Evolutionary conservation across 2,329 filamentous ascomycete species (phyloP), one percentile per base, ranked within the genome.

Genomic region (Tothia fuscella): DNA sequence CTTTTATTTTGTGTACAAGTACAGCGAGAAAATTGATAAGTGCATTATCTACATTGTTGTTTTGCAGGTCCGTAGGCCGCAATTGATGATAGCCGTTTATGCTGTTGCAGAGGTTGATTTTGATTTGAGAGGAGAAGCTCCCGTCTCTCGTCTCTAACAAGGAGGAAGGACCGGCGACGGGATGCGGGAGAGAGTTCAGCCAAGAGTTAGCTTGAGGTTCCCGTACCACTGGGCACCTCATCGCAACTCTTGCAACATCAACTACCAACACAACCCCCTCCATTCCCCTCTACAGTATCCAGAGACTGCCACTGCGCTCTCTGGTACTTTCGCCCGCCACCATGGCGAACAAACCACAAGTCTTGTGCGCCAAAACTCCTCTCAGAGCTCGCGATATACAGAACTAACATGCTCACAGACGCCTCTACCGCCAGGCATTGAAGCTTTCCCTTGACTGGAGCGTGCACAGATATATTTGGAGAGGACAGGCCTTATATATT

Each of bases 391-490:
- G 12, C 36, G 13, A 30, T 20, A 13, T 13, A n/a, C 22, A 26
- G n/a, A 39, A 14, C 26, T 25, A 49, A 38, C 25, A n/a, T 2
- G 17, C 17, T 12, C 36, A 46, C 57, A 79, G 77, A 51, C 71
- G 70, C 48, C 80, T 98, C 47, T 98, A 98, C 65, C 81, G 89
- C 58, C 85, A 87, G 53, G 87, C 87, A 20, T 65, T 98, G 58
- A 95, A 95, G 72, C 78, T 95, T 50, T 75, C 91, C 31, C 78
- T 96, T 50, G 87, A 95, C 68, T 98, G 91, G 91, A 78, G 86
- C 44, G 87, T 96, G 48, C 84, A 95, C 60, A 77, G 91, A 51
- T 78, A 89, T 55, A 67, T 95, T 47, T 98, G 91, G 89, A 82
- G 91, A 54, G 88, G 89, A 48, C 91, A 96, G 64, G 91, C 91